A percentile compares a stretch with the other conserved stretches of the same genome.
Evolutionary conservation across 495 filamentous ascomycete species (phyloP).

Genomic region (Xylaria palmicola): DNA sequence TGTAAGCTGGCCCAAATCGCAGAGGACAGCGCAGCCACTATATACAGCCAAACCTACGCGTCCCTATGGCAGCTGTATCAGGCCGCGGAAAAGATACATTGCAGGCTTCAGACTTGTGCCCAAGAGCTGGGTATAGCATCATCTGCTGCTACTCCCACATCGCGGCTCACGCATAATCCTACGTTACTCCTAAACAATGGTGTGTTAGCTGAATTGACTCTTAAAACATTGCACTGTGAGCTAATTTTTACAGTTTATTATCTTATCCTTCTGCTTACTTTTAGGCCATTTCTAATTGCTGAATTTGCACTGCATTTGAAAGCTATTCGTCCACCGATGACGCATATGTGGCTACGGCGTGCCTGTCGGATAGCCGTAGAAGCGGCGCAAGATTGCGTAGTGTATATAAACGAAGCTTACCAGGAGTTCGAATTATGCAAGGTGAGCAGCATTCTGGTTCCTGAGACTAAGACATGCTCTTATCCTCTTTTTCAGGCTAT

Average conservation of each 20-base stretch:
- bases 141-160: not conserved
- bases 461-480: not conserved
- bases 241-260: no score
- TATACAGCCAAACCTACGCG: conserved; percentile 43
- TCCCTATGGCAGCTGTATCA: conserved; percentile 47
- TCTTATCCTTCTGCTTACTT: conserved; percentile 42
- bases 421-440: not conserved
- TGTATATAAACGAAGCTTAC: not conserved
- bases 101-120: conserved; percentile 38
- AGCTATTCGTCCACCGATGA: no score
- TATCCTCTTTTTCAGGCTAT: not conserved
- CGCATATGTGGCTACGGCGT: not conserved
- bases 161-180: not conserved
- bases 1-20: conserved; percentile 36
- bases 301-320: not conserved
- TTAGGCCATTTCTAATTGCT: conserved; percentile 44
- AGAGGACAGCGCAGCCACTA: conserved; percentile 36
- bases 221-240: no score
- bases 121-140: not conserved
- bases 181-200: not conserved
- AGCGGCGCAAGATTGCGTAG: not conserved
- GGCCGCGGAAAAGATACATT: conserved; percentile 38
- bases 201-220: no score
- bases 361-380: not conserved
- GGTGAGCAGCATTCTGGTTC: not conserved